Base-by-base conservation (phyloP, 2,329 filamentous ascomycete species). In the Sporothrix schenckii region DNA sequence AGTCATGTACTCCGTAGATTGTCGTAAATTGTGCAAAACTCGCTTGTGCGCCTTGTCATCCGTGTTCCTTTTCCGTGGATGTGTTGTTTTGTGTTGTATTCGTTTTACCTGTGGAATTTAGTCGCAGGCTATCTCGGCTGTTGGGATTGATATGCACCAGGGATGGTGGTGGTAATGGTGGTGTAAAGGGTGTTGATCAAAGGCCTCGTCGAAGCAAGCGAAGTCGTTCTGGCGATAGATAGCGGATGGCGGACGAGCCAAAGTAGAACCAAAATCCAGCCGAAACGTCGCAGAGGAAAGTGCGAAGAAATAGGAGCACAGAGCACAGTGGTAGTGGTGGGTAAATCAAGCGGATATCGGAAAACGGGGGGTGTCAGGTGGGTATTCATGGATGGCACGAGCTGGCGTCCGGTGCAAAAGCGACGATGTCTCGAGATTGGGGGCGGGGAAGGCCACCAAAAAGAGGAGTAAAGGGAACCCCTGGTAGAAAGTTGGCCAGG, bases 51-150 rank as follows among this genome's bases (percentile, higher is more conserved):
- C n/a, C 41, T 50, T 61, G 5, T 9, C 9, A 14, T 41, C 39
- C 41, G 41, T 61, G 24, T 11, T 61, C 30, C 34, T 16, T 21
- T 56, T 56, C 16, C 6, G 19, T 50, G 34, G 34, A 34, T 9
- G 34, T 34, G 34, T 53, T 24, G n/a, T 68, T n/a, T 14, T 44
- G 14, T 16, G 30, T 41, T 56, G 50, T 21, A 19, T 34, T 24
- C 30, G 50, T 27, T 68, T 56, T 53, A 41, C 54, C 50, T 21
- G 24, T 49, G 19, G 44, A 21, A 47, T 44, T 65, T 56, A 27
- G 21, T 30, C 16, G 27, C 3, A 27, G 68, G 68, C 60, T 69
- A 56, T 65, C 58, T 69, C 68, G 68, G 68, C 68, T 69, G 56
- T 54, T 63, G 27, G 14, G 9, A 19, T 58, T 61, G 44, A 69